Percentiles rank a stretch among this genome's conserved stretches.
phyloP scores from a whole-genome alignment of 768 basidiomycete species.

The Tricholoma terreum region DNA sequence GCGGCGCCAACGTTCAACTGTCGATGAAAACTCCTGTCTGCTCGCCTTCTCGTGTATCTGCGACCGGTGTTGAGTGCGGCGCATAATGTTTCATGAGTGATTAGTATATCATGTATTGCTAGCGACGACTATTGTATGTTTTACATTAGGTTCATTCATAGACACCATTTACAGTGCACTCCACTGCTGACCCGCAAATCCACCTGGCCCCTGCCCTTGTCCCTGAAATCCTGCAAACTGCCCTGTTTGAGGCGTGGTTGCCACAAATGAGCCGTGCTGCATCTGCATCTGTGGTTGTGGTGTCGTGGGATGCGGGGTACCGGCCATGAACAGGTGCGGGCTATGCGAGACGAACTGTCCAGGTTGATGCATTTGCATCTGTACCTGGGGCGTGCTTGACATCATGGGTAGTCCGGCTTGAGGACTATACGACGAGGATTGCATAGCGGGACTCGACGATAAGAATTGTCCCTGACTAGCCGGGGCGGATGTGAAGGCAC shows the following conservation, averaged over 20 bases:
- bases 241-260: constrained; percentile 27
- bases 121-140: too few relatives aligned
- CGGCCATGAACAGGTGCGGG: constrained; percentile 20
- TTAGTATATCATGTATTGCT: too few relatives aligned
- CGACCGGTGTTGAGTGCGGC: too few relatives aligned
- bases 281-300: constrained; percentile 32
- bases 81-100: too few relatives aligned
- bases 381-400: constrained; percentile 19
- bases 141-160: too few relatives aligned
- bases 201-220: background rate
- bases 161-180: background rate
- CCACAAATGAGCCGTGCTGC: constrained; percentile 23
- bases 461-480: constrained; percentile 27
- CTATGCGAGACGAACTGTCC: background rate
- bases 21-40: too few relatives aligned
- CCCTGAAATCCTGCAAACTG: background rate
- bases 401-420: constrained; percentile 25
- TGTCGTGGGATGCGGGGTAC: constrained; percentile 12
- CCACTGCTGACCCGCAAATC: background rate
- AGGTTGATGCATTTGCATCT: constrained; percentile 6
- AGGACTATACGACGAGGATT: constrained; percentile 34
- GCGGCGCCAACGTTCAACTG: too few relatives aligned
- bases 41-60: too few relatives aligned
- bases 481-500: constrained; percentile 27
- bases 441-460: constrained; percentile 33